Evolutionary conservation across 768 basidiomycete genomes (phyloP).

Genomic region (Xerocomellus chrysenteron): DNA sequence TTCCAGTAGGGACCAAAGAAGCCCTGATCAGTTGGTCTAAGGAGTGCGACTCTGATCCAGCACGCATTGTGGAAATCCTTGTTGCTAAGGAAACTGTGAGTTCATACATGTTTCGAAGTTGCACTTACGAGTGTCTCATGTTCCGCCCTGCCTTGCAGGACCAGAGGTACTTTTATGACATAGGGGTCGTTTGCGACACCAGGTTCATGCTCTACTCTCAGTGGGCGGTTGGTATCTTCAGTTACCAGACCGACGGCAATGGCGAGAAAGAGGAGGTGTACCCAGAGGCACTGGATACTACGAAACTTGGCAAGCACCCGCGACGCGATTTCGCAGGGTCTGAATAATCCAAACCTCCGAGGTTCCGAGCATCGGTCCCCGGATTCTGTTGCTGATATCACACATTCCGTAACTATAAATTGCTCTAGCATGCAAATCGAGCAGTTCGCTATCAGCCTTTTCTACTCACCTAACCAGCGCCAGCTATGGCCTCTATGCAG

Average conservation of each 20-base stretch:
- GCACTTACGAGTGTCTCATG: background rate
- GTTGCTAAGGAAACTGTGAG: too few species aligned
- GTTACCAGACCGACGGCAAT: conserved; percentile 4
- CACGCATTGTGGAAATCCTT: too few species aligned
- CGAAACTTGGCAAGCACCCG: too few species aligned
- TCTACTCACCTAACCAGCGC: background rate
- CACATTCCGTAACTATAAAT: background rate
- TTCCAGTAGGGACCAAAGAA: too few species aligned
- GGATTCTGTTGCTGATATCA: too few species aligned
- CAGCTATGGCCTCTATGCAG: background rate
- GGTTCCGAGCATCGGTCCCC: too few species aligned
- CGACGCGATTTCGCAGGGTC: too few species aligned
- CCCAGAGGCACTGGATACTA: too few species aligned
- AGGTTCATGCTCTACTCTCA: conserved; percentile 4
- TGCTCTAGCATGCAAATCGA: background rate
- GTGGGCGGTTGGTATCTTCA: conserved; percentile 9
- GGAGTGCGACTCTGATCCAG: too few species aligned
- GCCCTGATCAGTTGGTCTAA: too few species aligned
- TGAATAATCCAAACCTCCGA: too few species aligned
- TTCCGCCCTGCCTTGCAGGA: background rate
- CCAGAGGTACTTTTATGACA: background rate
- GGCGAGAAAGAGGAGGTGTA: background rate
- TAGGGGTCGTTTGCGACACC: background rate
- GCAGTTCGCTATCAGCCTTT: background rate
- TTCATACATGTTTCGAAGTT: too few species aligned